A percentile compares a stretch with the other conserved stretches of the same genome.
Evolutionary conservation across 2,329 filamentous ascomycete species (phyloP).

Genomic region (Fusarium sp.): DNA sequence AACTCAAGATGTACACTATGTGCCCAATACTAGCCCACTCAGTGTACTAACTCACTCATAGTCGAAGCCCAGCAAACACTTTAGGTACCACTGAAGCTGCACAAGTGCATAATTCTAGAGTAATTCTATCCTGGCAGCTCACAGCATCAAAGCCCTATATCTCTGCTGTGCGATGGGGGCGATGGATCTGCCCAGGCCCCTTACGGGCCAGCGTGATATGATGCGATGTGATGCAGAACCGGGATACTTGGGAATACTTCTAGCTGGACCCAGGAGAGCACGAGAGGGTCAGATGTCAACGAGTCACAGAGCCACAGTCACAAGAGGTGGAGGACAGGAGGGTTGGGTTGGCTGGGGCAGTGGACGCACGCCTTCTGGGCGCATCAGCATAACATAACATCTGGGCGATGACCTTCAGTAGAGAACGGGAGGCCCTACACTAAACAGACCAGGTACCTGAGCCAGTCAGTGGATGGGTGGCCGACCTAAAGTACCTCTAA

Average conservation of each 20-base stretch:
- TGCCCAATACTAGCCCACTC: slow-evolving; percentile 2
- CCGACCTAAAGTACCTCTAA: slow-evolving; percentile 1
- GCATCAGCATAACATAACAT: slow-evolving; percentile 2
- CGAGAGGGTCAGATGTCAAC: slow-evolving; percentile 38
- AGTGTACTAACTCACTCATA: background rate
- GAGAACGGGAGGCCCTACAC: slow-evolving; percentile 5
- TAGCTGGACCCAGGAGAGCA: slow-evolving; percentile 13
- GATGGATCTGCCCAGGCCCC: background rate
- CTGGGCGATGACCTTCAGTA: slow-evolving; percentile 10
- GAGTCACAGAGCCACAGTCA: slow-evolving; percentile 40
- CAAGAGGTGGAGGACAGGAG: slow-evolving; percentile 31
- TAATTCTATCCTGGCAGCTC: background rate
- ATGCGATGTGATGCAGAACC: slow-evolving; percentile 28
- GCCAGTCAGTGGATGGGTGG: slow-evolving; percentile 6
- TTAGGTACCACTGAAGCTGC: slow-evolving; percentile 15
- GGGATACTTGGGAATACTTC: slow-evolving; percentile 12
- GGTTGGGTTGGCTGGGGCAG: slow-evolving; percentile 29
- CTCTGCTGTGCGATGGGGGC: background rate
- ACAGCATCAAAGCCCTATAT: slow-evolving; percentile 2
- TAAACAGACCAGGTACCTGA: slow-evolving; percentile 9
- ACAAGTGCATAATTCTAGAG: slow-evolving; percentile 28
- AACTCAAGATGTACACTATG: slow-evolving; percentile 13
- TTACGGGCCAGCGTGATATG: slow-evolving; percentile 23
- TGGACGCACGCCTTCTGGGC: slow-evolving; percentile 14
- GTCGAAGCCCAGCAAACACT: slow-evolving; percentile 1